Percentiles rank a stretch among this genome's conserved stretches.
Evolutionary conservation across 2,329 filamentous ascomycete genomes (phyloP).

Genomic region (Fusarium redolens): DNA sequence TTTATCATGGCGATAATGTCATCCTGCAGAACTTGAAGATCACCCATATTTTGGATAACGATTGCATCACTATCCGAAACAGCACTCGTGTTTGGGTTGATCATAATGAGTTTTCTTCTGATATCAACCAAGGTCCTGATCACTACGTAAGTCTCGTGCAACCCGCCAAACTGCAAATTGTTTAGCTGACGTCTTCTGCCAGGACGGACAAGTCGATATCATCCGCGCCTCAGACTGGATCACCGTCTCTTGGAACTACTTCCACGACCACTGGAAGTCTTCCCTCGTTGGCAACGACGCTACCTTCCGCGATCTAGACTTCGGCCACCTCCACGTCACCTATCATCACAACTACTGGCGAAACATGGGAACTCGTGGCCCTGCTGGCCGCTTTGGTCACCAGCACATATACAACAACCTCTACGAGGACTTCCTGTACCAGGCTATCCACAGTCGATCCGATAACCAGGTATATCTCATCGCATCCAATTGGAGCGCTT

Average conservation of each 20-base stretch:
- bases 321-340: conserved; percentile 58
- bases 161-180: accelerated
- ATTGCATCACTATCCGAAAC: conserved; percentile 58
- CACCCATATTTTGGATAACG: conserved; percentile 52
- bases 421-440: conserved; percentile 59
- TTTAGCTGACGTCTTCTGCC: accelerated
- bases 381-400: conserved; percentile 61
- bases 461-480: conserved; percentile 51
- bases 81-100: conserved; percentile 60
- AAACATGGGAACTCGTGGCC: conserved; percentile 59
- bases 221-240: conserved; percentile 58
- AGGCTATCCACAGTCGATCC: conserved; percentile 60
- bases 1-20: conserved; percentile 52
- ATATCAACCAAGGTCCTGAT: conserved; percentile 54
- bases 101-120: conserved; percentile 59
- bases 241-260: conserved; percentile 61
- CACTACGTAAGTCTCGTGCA: conserved; percentile 42
- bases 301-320: conserved; percentile 54
- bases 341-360: conserved; percentile 64
- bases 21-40: conserved; percentile 55
- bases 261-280: conserved; percentile 62
- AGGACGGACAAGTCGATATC: conserved; percentile 60
- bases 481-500: accelerated
- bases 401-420: conserved; percentile 63
- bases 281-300: conserved; percentile 58